phyloP scores from a whole-genome alignment of 805 yeast genomes.

The Candida nemodendra region DNA sequence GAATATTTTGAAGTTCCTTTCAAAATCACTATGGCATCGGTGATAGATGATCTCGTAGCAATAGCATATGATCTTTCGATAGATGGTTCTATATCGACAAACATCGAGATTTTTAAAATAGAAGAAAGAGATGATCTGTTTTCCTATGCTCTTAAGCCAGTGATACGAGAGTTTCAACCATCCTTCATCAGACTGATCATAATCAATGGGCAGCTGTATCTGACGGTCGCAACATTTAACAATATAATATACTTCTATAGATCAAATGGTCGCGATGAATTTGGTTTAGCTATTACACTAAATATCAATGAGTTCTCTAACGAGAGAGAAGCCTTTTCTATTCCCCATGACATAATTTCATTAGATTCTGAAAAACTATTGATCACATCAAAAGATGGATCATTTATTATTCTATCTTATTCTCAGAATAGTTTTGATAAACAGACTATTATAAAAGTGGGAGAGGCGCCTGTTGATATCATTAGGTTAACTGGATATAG shows the following conservation, averaged over 20 bases:
- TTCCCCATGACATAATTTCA: slow-evolving; percentile 12
- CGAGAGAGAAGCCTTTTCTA: slow-evolving; percentile 2
- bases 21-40: slow-evolving; percentile 17
- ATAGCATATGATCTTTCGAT: slow-evolving; percentile 16
- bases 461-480: slow-evolving; percentile 21
- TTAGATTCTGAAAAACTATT: slow-evolving; percentile 7
- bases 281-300: slow-evolving; percentile 3
- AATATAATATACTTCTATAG: slow-evolving; percentile 16
- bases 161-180: slow-evolving; percentile 14
- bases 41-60: slow-evolving; percentile 10
- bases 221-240: slow-evolving; percentile 19
- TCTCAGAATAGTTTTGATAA: neutral
- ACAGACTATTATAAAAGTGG: slow-evolving; percentile 11
- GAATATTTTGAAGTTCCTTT: slow-evolving; percentile 10
- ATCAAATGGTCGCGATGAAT: slow-evolving; percentile 3
- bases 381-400: slow-evolving; percentile 27
- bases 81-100: slow-evolving; percentile 4
- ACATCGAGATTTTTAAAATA: slow-evolving; percentile 17
- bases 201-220: slow-evolving; percentile 2
- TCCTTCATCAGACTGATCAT: slow-evolving; percentile 13
- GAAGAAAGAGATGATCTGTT: neutral
- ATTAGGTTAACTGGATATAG: slow-evolving; percentile 2
- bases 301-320: slow-evolving; percentile 4
- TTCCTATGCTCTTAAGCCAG: slow-evolving; percentile 7
- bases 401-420: slow-evolving; percentile 6